Evolutionary conservation across 2,329 filamentous ascomycete genomes (phyloP).

Genomic region (Hypoxylon sp.): DNA sequence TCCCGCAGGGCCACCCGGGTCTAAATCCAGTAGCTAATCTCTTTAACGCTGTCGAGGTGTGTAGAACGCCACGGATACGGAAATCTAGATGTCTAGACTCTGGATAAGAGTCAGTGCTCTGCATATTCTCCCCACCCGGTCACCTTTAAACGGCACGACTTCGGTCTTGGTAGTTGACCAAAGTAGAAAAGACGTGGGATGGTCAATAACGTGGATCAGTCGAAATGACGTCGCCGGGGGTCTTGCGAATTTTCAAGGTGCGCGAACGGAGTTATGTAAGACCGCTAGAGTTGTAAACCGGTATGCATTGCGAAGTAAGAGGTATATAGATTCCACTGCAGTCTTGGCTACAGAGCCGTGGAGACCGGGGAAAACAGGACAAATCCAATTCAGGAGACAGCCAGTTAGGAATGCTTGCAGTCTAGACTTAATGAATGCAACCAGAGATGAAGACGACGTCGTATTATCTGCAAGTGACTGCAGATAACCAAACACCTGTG

Average conservation of each 20-base stretch:
- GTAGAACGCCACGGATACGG: constrained; percentile 28
- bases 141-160: constrained; percentile 29
- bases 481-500: constrained; percentile 29
- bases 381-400: constrained; percentile 10
- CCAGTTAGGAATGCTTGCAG: constrained; percentile 1
- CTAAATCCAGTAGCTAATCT: constrained; percentile 25
- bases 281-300: constrained; percentile 13
- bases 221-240: constrained; percentile 25
- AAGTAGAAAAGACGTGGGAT: constrained; percentile 14
- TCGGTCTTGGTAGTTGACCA: constrained; percentile 34
- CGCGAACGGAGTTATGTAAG: constrained; percentile 11
- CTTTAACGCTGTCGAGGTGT: constrained; percentile 20
- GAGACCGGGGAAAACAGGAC: constrained; percentile 11
- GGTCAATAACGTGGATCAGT: constrained; percentile 6
- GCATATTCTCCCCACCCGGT: constrained; percentile 40
- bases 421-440: constrained; percentile 24
- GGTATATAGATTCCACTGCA: constrained; percentile 18
- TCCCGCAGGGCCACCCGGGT: constrained; percentile 29
- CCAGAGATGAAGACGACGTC: constrained; percentile 20
- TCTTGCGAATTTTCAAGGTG: constrained; percentile 5
- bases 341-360: background rate
- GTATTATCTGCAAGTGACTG: constrained; percentile 42
- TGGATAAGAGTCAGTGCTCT: constrained; percentile 36
- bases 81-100: constrained; percentile 15
- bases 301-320: constrained; percentile 11